Percentiles rank a stretch among this genome's conserved stretches.
Evolutionary conservation across 2,329 filamentous ascomycete species (phyloP).

Genomic region (Xylariaceae sp.): DNA sequence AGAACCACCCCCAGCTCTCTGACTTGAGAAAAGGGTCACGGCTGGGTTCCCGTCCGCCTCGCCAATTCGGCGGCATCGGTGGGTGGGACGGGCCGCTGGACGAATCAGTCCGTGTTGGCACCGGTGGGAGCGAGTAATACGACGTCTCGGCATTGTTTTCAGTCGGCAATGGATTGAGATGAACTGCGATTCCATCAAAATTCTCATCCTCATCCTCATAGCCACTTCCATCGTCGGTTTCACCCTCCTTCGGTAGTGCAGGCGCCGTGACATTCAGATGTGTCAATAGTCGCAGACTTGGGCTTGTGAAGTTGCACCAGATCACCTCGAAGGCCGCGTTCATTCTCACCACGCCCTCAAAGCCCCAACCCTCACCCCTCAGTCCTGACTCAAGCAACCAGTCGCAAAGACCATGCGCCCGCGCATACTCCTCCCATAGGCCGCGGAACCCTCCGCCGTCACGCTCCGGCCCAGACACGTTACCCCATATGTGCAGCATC

Average conservation of each 20-base stretch:
- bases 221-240: constrained; percentile 1
- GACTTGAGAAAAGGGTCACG: constrained; percentile 36
- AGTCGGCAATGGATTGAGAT: too few relatives aligned
- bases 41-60: constrained; percentile 5
- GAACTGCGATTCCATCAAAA: too few relatives aligned
- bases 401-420: constrained; percentile 42
- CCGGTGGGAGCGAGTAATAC: constrained; percentile 31
- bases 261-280: constrained; percentile 44
- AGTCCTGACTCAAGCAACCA: constrained; percentile 38
- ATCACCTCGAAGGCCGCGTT: constrained; percentile 49
- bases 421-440: constrained; percentile 41
- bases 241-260: constrained; percentile 21
- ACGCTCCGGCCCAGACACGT: constrained; percentile 32
- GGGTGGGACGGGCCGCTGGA: constrained; percentile 30
- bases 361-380: constrained; percentile 41
- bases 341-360: constrained; percentile 47
- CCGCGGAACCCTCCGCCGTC: constrained; percentile 25
- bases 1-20: constrained; percentile 41
- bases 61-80: constrained; percentile 34
- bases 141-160: too few relatives aligned
- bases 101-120: constrained; percentile 31
- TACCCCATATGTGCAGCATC: constrained; percentile 46
- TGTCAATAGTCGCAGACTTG: constrained; percentile 37
- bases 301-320: constrained; percentile 46
- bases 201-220: too few relatives aligned